Percentiles rank a stretch among this genome's conserved stretches.
Conservation (phyloP, 208 protist species). For the Baffinella frigidus region DNA sequence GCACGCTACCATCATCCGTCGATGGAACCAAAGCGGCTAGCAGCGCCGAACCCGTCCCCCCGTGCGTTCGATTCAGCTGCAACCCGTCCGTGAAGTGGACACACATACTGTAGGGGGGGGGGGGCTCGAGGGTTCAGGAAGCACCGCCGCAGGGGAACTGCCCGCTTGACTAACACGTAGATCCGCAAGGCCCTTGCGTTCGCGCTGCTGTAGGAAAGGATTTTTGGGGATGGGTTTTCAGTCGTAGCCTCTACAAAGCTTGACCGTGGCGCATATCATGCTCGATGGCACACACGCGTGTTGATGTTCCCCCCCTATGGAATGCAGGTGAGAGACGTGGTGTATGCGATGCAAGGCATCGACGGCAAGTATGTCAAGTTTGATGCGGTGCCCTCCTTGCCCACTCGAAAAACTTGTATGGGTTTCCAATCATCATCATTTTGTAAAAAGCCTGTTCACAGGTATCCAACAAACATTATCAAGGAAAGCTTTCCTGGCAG, state of each 20-base stretch:
- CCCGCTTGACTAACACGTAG: no score
- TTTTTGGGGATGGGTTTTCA: neutral
- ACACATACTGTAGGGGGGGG: neutral
- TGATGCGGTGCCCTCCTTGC: neutral
- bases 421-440: no score
- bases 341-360: conserved; percentile 56
- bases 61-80: no score
- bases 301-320: neutral
- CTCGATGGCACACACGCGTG: neutral
- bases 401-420: neutral
- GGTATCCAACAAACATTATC: no score
- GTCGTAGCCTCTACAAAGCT: neutral
- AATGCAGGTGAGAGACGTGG: conserved; percentile 32
- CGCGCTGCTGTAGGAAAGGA: neutral
- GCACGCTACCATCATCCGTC: no score
- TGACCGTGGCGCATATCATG: neutral
- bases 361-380: conserved; percentile 29
- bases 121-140: neutral
- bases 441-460: no score
- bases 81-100: no score
- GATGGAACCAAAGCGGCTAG: no score
- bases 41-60: no score
- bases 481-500: no score
- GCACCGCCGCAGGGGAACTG: neutral
- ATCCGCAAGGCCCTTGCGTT: neutral